Evolutionary conservation across 83 land plant species (phyloP).

Genomic region (Thuja plicata): DNA sequence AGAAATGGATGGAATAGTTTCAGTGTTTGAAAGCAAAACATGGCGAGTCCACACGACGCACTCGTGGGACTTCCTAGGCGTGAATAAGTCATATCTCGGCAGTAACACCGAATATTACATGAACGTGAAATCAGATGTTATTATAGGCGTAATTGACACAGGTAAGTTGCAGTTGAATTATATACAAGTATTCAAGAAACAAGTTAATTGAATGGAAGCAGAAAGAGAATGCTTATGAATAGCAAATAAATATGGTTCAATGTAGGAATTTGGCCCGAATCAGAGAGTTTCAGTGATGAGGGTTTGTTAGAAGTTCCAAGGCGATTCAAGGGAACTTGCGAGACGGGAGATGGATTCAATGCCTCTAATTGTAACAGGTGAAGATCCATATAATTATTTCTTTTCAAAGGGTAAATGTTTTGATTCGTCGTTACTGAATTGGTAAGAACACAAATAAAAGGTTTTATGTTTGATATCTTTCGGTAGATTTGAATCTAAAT

Average conservation of each 20-base stretch:
- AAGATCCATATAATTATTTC: too few species aligned
- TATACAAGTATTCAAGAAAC: too few species aligned
- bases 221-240: too few species aligned
- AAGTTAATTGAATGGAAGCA: too few species aligned
- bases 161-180: conserved; percentile 15
- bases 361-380: conserved; percentile 47
- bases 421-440: too few species aligned
- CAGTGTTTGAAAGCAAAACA: conserved; percentile 38
- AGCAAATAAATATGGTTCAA: too few species aligned
- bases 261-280: conserved; percentile 62
- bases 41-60: conserved; percentile 11
- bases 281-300: conserved; percentile 36
- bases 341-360: conserved; percentile 30
- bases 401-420: too few species aligned
- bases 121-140: conserved; percentile 15
- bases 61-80: conserved; percentile 43
- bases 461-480: too few species aligned
- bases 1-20: conserved; percentile 25
- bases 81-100: not conserved
- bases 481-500: too few species aligned
- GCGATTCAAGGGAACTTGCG: conserved; percentile 44
- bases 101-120: not conserved
- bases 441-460: too few species aligned
- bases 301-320: conserved; percentile 34
- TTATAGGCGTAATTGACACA: conserved; percentile 41